Evolutionary conservation across 73 alveolate species (phyloP).

Genomic region (Paramecium sexaurelia): DNA sequence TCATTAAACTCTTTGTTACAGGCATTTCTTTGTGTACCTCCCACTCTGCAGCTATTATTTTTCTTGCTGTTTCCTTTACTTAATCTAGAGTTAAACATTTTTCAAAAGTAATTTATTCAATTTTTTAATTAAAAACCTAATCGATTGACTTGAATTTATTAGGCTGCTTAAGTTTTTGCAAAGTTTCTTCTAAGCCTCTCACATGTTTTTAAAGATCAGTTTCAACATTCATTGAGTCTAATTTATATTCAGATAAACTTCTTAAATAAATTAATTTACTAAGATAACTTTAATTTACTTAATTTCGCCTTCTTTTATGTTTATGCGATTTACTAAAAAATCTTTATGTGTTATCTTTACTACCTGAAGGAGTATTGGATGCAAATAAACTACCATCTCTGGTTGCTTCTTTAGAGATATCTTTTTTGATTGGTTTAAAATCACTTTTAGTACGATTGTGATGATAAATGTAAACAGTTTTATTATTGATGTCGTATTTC

Average conservation of each 20-base stretch:
- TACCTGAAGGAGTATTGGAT: background rate
- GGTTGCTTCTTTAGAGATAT: background rate
- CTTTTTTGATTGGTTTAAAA: background rate
- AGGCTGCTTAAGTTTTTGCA: background rate
- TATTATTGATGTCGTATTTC: background rate
- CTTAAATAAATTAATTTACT: slow-evolving; percentile 12
- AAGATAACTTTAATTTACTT: background rate
- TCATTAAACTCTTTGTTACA: background rate
- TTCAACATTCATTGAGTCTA: background rate
- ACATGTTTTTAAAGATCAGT: background rate
- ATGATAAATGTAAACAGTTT: background rate
- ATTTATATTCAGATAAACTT: background rate
- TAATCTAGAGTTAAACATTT: slow-evolving; percentile 34
- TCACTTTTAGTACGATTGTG: background rate
- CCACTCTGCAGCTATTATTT: slow-evolving; percentile 48
- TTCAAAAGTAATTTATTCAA: slow-evolving; percentile 31
- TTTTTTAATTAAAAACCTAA: background rate
- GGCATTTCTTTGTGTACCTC: slow-evolving; percentile 59
- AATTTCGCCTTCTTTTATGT: background rate
- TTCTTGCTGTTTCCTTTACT: slow-evolving; percentile 32
- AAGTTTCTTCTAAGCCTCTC: background rate
- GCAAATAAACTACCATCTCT: background rate
- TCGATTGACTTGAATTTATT: background rate
- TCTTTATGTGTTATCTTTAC: background rate
- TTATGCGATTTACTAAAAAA: background rate